These are phyloP conservation scores for Tolypocladium capitatum DNA, from an alignment of 2,329 filamentous ascomycete species.

Conservation along the genomic window DNA sequence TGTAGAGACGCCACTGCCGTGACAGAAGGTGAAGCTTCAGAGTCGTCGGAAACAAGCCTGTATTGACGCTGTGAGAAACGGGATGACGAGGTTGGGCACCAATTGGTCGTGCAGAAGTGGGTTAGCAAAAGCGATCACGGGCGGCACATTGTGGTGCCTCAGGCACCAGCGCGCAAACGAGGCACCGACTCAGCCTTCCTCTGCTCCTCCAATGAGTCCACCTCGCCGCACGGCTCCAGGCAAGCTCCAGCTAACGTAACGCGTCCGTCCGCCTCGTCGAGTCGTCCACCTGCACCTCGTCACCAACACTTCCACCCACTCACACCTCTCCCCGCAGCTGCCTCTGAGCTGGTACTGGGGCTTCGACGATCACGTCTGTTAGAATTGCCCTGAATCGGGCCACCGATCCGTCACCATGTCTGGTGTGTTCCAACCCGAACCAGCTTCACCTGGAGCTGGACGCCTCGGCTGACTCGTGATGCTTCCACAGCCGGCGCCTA, in stretches of 20 bases:
- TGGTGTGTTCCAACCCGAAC: conserved; percentile 23
- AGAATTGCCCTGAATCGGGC: conserved; percentile 7
- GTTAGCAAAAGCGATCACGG: too few relatives aligned
- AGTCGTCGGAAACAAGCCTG: neutral
- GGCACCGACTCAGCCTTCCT: conserved; percentile 22
- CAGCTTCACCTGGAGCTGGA: conserved; percentile 2
- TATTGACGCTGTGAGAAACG: neutral
- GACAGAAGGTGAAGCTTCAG: neutral
- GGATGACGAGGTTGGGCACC: neutral
- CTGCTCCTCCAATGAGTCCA: conserved; percentile 12
- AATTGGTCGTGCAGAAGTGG: neutral
- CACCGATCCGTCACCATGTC: conserved; percentile 32
- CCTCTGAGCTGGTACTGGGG: neutral
- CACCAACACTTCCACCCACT: conserved; percentile 2
- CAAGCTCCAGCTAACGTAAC: conserved; percentile 37
- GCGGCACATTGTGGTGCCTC: too few relatives aligned
- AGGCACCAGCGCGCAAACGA: conserved; percentile 14
- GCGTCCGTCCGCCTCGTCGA: conserved; percentile 27
- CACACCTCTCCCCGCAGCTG: conserved; percentile 1
- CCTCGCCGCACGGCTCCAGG: conserved; percentile 24
- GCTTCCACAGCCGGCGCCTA: conserved; percentile 53
- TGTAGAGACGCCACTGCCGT: neutral
- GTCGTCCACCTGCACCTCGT: conserved; percentile 8
- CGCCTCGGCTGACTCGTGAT: conserved; percentile 13
- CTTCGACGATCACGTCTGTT: neutral